Base-by-base conservation (phyloP, 371 early-diverging fungal species). In the Actinomortierella wolfii region DNA sequence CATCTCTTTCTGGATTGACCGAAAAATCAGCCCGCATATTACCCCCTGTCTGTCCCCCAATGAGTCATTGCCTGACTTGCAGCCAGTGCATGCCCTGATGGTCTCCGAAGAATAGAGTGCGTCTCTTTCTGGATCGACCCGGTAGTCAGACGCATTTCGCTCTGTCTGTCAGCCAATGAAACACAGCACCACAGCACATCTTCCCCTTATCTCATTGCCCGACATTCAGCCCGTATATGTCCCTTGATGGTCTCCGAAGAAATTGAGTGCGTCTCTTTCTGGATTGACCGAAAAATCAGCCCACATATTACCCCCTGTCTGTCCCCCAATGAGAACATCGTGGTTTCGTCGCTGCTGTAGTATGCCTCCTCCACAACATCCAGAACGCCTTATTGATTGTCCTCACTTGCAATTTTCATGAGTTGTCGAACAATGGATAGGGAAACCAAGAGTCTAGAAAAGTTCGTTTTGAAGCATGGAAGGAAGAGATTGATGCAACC, bases 11-110 rank as follows among this genome's bases (percentile, higher is more conserved):
- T 28, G 28, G 28, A 28, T 28, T 28, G 46, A 28, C 56, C 28
- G 26, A 44, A 25, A n/a, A 45, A 15, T 45, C 56, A 55, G 56
- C 46, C 45, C 29, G 56, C 56, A 45, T 55, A 26, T 44, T 55
- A 55, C 56, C 46, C 44, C 56, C 46, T 43, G 43, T 54, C 34
- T 54, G 54, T 44, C 34, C 54, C 54, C 43, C 54, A 43, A 44
- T 43, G 54, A 2, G n/a, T n/a, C n/a, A n/a, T n/a, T n/a, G n/a
- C n/a, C n/a, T n/a, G n/a, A n/a, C n/a, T n/a, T n/a, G n/a, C n/a
- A n/a, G 44, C 44, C 44, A 15, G 13, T 44, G 20, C 15, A 44
- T 45, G 56, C 44, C n/a, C 56, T 46, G 56, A 45, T 45, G 56
- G 44, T 45, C 56, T 44, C 56, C 45, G 15, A 17, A 29, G 56